phyloP scores from a whole-genome alignment of 208 protist species.

The Phytomonas sp. region DNA sequence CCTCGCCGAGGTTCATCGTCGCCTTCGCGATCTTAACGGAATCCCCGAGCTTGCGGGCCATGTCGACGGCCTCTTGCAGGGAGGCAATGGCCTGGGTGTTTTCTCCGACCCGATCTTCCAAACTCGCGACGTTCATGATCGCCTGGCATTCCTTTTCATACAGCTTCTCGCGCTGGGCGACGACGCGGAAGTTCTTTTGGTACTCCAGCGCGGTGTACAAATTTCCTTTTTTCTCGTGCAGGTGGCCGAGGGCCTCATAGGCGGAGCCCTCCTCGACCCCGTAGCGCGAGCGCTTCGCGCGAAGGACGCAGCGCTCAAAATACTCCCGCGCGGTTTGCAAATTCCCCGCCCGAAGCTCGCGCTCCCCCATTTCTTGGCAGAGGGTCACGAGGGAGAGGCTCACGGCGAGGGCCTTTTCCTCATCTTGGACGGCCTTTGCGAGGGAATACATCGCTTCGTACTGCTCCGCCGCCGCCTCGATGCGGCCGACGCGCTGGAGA shows the following conservation, averaged over 20 bases:
- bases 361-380: slow-evolving; percentile 53
- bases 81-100: slow-evolving; percentile 55
- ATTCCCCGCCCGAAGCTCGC: slow-evolving; percentile 18
- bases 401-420: slow-evolving; percentile 27
- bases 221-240: slow-evolving; percentile 64
- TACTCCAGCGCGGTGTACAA: slow-evolving; percentile 59
- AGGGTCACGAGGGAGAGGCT: slow-evolving; percentile 54
- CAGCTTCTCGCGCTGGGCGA: slow-evolving; percentile 33
- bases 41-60: slow-evolving; percentile 66
- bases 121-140: slow-evolving; percentile 51
- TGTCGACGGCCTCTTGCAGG: slow-evolving; percentile 44
- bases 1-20: slow-evolving; percentile 78
- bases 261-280: slow-evolving; percentile 37
- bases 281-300: slow-evolving; percentile 33
- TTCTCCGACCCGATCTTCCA: slow-evolving; percentile 73
- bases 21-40: slow-evolving; percentile 55
- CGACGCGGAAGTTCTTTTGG: slow-evolving; percentile 48
- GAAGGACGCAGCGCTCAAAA: slow-evolving; percentile 33
- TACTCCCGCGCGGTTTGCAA: slow-evolving; percentile 33
- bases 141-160: slow-evolving; percentile 44
- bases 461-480: slow-evolving; percentile 38
- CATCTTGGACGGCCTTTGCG: slow-evolving; percentile 46
- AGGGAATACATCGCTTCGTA: slow-evolving; percentile 64
- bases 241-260: slow-evolving; percentile 58
- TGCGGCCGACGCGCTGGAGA: slow-evolving; percentile 52